Evolutionary conservation across 805 yeast species (phyloP).

Genomic region (Zygoascus tannicola): DNA sequence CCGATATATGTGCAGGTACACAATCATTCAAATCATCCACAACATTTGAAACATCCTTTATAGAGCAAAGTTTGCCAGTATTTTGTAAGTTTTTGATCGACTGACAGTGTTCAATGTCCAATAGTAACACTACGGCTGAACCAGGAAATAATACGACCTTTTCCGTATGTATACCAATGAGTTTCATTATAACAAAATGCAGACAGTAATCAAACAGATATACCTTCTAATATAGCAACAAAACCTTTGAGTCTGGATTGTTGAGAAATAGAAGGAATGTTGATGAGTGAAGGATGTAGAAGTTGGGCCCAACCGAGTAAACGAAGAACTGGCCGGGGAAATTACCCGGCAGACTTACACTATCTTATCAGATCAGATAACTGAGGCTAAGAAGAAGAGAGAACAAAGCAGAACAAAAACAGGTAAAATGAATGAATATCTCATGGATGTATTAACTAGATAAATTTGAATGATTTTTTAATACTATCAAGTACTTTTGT

Average conservation of each 20-base stretch:
- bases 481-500: no score
- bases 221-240: background rate
- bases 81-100: background rate
- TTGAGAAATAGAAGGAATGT: background rate
- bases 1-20: background rate
- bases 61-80: background rate
- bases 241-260: background rate
- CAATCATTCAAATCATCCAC: background rate
- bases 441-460: no score
- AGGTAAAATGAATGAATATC: no score
- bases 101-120: background rate
- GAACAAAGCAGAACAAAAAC: no score
- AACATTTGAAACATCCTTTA: background rate
- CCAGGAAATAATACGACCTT: conserved; percentile 1
- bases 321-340: background rate
- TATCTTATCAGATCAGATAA: no score
- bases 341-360: no score
- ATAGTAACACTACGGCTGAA: background rate
- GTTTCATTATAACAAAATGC: background rate
- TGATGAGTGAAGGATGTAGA: background rate
- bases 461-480: no score
- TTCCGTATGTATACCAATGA: background rate
- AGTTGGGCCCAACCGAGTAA: background rate
- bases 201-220: background rate
- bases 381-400: no score